Base-by-base conservation (phyloP, 495 filamentous ascomycete species). In the Wilcoxina mikolae region DNA sequence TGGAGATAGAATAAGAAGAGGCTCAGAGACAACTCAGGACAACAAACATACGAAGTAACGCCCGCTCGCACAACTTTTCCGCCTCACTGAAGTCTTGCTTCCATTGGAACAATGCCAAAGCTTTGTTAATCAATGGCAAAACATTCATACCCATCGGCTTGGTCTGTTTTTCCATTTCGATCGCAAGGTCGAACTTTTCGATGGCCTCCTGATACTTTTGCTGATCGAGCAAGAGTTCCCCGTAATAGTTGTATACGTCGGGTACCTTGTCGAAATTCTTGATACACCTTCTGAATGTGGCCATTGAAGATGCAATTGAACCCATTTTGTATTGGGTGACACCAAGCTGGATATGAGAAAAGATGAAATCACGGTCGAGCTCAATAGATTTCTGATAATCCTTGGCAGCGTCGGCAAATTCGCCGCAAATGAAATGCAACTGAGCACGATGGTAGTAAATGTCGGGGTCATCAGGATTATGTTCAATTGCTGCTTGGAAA, bases 241-340 rank as follows among this genome's bases (percentile, higher is more conserved):
- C 91, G 59, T 93, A 96, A 77, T 96, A 99, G 74, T 99, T 99
- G 74, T 96, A 99, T 2, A 99, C 91, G 66, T 99, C 91, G 3
- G 91, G 89, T 7, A 90, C 87, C 58, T 85, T 84, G 58, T 87
- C 85, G 64, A 99, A 99, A 71, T 93, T 94, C 83, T 96, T 99
- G 63, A 95, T 89, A 65, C 88, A 94, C 27, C 89, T 77, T 56
- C 91, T 77, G 79, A 99, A 99, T 4, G 93, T 96, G 12, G 93
- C 87, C 87, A 95, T 96, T 24, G 89, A 94, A 4, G 89, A 95
- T 2, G 91, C 91, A 46, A 96, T 84, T 9, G 87, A 95, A 54
- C 91, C 93, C 87, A 95, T 93, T 80, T 99, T 99, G 73, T 99
- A 99, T 71, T 99, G 91, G 43, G 91, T 99, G 38, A 99, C 91